These are phyloP conservation scores for Ophiocytium majus DNA, from an alignment of 352 stramenopile genomes.

Conservation along the genomic window DNA sequence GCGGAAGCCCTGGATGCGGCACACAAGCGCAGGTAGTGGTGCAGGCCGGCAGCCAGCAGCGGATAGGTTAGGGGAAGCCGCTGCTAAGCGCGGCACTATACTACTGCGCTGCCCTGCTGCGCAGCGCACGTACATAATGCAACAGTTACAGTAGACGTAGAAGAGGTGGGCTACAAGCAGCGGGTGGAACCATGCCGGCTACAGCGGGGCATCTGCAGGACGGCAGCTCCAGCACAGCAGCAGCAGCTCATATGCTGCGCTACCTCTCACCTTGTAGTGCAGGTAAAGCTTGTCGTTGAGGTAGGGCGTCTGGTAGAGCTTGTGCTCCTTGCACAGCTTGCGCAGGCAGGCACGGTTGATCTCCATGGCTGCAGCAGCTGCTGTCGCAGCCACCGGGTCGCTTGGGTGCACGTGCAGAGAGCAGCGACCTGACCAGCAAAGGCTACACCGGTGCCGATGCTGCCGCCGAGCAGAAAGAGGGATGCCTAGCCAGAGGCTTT, in stretches of 20 bases:
- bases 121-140: no score
- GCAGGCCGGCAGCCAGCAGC: no score
- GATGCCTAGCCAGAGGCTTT: neutral
- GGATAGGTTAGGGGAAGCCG: no score
- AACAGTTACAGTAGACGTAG: no score
- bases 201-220: no score
- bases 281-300: constrained; percentile 94
- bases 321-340: constrained; percentile 80
- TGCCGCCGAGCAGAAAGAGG: neutral
- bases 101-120: no score
- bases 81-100: no score
- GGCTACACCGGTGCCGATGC: neutral
- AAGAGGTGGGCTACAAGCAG: no score
- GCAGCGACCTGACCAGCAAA: neutral
- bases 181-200: no score
- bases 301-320: constrained; percentile 79
- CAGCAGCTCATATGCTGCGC: neutral
- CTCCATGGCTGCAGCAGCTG: constrained; percentile 61
- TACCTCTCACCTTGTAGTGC: constrained; percentile 77
- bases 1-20: constrained; percentile 69
- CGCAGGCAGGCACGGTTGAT: constrained; percentile 79
- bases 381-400: neutral
- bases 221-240: neutral
- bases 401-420: neutral
- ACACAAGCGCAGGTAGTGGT: no score